Evolutionary conservation across 176 grass and related monocot species (phyloP), one percentile per base, ranked within the genome.

Genomic region (Musa schizocarpa): DNA sequence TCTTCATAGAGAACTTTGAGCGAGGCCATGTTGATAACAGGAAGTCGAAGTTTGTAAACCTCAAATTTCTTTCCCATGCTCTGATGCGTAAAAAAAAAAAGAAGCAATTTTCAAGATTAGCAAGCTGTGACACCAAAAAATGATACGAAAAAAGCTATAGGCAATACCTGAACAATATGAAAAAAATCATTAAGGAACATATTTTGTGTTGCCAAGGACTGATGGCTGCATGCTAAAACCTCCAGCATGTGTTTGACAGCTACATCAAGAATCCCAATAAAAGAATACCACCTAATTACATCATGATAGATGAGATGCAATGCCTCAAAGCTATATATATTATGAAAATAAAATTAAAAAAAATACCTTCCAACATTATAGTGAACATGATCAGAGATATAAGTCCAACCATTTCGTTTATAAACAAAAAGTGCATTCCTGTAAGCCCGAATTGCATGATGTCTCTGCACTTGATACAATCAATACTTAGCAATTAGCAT

Each of bases 321-420:
- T 74, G 24, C 70, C 29, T 52, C 20, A 65, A 50, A 72, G 11
- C 21, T 19, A 71, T 68, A 71, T 64, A 53, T 9, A 74, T 68
- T 21, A 64, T 11, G 72, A 22, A 24, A 54, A 85, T 55, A 82
- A 68, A 85, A 66, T 77, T 23, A 16, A 76, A 68, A 80, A 11
- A 17, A 83, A 6, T 89, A 99, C 95, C 95, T 99, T 78, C 95
- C 95, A 77, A 99, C 73, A 89, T 99, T 99, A 83, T 89, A 99
- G 85, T 94, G 95, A 71, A 99, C 95, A 84, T 91, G 95, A 89
- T 99, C 85, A 27, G 91, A 94, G 76, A 99, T 99, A 79, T 92
- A 99, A 91, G 76, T 94, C 95, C 95, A 99, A 78, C 88, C 87
- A 79, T 89, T 89, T 78, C 89, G 86, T 84, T 85, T 89, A 83